These are phyloP conservation scores for Orbilia oligospora DNA, from an alignment of 2,329 filamentous ascomycete species.

Conservation along the genomic window DNA sequence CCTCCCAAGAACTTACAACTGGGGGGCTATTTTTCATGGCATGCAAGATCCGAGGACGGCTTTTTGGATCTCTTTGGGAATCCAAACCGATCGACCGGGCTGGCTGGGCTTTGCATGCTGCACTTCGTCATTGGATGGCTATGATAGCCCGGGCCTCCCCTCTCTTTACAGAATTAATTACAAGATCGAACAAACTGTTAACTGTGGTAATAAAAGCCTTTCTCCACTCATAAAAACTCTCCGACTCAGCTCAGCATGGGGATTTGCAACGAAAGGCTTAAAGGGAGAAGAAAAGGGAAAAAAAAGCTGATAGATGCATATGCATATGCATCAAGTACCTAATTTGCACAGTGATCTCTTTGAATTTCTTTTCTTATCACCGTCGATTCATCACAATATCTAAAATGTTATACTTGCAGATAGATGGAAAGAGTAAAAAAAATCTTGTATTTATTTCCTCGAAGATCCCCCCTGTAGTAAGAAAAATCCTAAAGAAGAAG, in stretches of 20 bases:
- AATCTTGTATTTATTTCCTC: slow-evolving; percentile 57
- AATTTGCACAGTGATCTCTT: slow-evolving; percentile 16
- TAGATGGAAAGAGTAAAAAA: not conserved
- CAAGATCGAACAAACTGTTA: no score
- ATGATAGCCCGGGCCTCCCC: not conserved
- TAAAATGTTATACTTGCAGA: slow-evolving; percentile 33
- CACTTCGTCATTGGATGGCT: slow-evolving; percentile 35
- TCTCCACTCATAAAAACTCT: not conserved
- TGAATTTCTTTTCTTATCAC: slow-evolving; percentile 29
- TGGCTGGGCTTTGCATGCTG: slow-evolving; percentile 12
- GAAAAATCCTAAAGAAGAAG: slow-evolving; percentile 29
- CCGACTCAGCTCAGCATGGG: slow-evolving; percentile 40
- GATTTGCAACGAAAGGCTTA: not conserved
- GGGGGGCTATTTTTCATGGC: not conserved
- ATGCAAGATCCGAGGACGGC: slow-evolving; percentile 16
- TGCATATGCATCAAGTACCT: slow-evolving; percentile 4
- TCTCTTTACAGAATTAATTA: not conserved
- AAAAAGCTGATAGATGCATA: slow-evolving; percentile 26
- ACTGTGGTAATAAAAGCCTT: not conserved
- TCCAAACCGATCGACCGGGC: slow-evolving; percentile 26
- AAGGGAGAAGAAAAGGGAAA: not conserved
- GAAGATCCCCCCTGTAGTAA: slow-evolving; percentile 30
- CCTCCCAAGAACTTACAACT: not conserved
- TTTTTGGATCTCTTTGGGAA: slow-evolving; percentile 21
- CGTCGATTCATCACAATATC: slow-evolving; percentile 12